Evolutionary conservation across 192 early-diverging fungal species (phyloP), one percentile per base, ranked within the genome.

Genomic region (Thoreauomyces humboldtii): DNA sequence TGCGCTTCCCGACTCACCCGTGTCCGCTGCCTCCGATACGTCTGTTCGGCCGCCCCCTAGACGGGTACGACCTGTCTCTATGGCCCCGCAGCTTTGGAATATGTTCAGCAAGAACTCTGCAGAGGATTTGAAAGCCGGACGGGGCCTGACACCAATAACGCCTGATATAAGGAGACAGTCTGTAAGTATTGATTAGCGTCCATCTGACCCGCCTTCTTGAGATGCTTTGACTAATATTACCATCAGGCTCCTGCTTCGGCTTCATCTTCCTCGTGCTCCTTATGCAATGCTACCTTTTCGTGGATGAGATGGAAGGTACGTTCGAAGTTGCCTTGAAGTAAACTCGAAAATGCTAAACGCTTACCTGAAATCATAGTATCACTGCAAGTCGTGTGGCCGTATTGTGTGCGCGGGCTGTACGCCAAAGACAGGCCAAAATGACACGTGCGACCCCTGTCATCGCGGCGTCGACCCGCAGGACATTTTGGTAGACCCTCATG

Each of bases 361-460:
- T n/a, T n/a, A n/a, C n/a, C n/a, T n/a, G n/a, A n/a, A n/a, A n/a
- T n/a, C n/a, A 58, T 27, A 74, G 63, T 55, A 68, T 46, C 53
- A 45, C 21, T 74, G 72, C 57, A 32, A 37, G 29, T 27, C 66
- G 14, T 74, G 72, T 47, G 61, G 41, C 28, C 65, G 72, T 14
- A 24, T 43, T 0, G 55, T 69, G 1, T 74, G 72, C 38, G 41
- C 21, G 15, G 25, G 31, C n/a, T 74, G 72, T 34, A 34, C 61
- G 17, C 60, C 72, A 7, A 73, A 73, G 28, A 46, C 12, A 4
- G 36, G 47, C 11, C 50, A 31, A 32, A n/a, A 47, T 31, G 32
- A 62, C 3, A 24, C 65, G 21, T 74, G 72, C 63, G 72, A 74
- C 36, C 66, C 72, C 4, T 74, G 72, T 29, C 35, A 43, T 17